Conservation (phyloP, 306 rosid genomes). For the Dryas drummondii region DNA sequence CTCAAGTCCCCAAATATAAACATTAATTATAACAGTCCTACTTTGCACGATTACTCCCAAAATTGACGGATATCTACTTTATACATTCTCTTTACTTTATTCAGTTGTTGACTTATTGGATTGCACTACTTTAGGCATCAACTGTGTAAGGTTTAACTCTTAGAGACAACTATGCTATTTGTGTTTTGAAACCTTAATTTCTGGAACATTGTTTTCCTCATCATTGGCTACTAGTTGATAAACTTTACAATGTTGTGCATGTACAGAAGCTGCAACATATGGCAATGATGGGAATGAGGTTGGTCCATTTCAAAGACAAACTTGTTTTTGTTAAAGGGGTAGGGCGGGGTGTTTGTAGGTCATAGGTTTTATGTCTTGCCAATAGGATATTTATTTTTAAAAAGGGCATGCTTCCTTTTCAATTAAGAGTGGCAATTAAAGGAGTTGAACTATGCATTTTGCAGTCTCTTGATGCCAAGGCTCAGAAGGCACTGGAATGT, state of each 20-base stretch:
- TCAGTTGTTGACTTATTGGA: no score
- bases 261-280: slow-evolving; percentile 86
- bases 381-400: not conserved
- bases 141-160: not conserved
- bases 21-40: not conserved
- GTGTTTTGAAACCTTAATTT: not conserved
- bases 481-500: slow-evolving; percentile 84
- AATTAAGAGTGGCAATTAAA: slow-evolving; percentile 11
- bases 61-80: no score
- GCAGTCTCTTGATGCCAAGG: slow-evolving; percentile 84
- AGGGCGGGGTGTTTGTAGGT: not conserved
- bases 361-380: not conserved
- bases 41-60: not conserved
- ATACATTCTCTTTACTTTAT: no score
- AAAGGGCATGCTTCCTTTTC: not conserved
- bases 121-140: no score
- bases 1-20: not conserved
- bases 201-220: not conserved
- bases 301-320: slow-evolving; percentile 31
- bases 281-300: slow-evolving; percentile 68
- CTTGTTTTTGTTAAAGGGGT: not conserved
- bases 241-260: slow-evolving; percentile 12
- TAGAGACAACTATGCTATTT: not conserved
- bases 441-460: slow-evolving; percentile 30
- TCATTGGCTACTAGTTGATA: not conserved